Base-by-base conservation (phyloP, 2,329 filamentous ascomycete genomes). In the Berkeleyomyces basicola region DNA sequence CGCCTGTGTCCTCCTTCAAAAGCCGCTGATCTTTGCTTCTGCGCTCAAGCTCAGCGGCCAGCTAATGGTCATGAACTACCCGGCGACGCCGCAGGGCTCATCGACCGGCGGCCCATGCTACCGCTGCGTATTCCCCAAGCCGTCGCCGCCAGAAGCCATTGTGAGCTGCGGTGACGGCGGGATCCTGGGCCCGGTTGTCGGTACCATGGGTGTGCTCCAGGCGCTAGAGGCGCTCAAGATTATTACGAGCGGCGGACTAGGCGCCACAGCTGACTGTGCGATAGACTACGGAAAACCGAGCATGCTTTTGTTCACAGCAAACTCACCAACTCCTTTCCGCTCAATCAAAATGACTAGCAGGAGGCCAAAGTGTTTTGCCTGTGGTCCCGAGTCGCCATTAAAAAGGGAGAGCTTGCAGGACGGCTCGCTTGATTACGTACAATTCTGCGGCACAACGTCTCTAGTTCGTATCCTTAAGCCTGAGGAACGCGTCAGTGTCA, bases 111-210 rank as follows among this genome's bases (percentile, higher is more conserved):
- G 90, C 0, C 91, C 92, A 0, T 99, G 93, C 73, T 99, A 99
- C 73, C 81, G 93, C 49, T 99, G 93, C 70, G 82, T 97, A 10
- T 99, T 96, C 68, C 91, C 90, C 0, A 86, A 81, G 44, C 91
- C 93, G 0, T 91, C 93, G 0, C 90, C 92, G 0, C 82, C 88
- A 0, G 87, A 88, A 49, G 90, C 83, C 63, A 86, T 96, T 0
- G 79, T 89, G 1, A 90, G 86, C 65, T 99, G 93, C 69, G 90
- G 91, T 47, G 93, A 99, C 71, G 92, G 91, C 7, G 93, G 93
- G 0, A 90, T 99, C 7, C 70, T 99, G 1, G 93, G 93, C 0
- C 91, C 93, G 0, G 90, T 96, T 0, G 93, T 99, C 0, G 93
- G 93, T 0, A 80, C 84, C 0, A 96, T 99, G 89, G 93, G 93